phyloP scores from a whole-genome alignment of 1,139 yeast genomes.

The Yamadazyma sp. region DNA sequence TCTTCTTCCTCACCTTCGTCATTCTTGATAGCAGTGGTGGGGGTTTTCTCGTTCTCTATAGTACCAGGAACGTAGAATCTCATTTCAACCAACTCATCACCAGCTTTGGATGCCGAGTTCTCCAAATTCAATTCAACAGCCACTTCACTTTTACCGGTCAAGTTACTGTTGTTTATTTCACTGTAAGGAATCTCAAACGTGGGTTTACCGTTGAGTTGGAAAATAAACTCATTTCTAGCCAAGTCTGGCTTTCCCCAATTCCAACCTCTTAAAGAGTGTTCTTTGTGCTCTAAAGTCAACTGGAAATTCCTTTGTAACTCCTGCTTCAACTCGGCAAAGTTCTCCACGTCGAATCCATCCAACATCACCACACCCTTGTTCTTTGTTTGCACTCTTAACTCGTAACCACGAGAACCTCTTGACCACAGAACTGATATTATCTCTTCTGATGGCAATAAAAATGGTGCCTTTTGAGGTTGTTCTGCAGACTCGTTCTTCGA shows the following conservation, averaged over 20 bases:
- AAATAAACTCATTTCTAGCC: constrained; percentile 87
- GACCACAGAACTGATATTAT: constrained; percentile 85
- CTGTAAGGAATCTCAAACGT: constrained; percentile 87
- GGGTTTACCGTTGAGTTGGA: constrained; percentile 85
- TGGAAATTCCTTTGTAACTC: constrained; percentile 79
- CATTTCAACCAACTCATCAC: constrained; percentile 95
- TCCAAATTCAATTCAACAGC: constrained; percentile 81
- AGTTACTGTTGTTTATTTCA: constrained; percentile 80
- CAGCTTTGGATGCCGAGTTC: constrained; percentile 58
- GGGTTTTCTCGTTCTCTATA: constrained; percentile 48
- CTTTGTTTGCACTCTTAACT: constrained; percentile 83
- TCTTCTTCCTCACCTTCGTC: constrained; percentile 24
- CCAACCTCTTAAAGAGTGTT: constrained; percentile 97
- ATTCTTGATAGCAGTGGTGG: constrained; percentile 33
- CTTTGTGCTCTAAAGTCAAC: constrained; percentile 73
- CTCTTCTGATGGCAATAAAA: constrained; percentile 82
- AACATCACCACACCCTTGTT: constrained; percentile 82
- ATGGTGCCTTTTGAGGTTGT: constrained; percentile 50
- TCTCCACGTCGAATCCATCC: constrained; percentile 89
- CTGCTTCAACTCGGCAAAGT: constrained; percentile 75
- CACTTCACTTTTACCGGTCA: constrained; percentile 91
- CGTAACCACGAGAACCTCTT: constrained; percentile 89
- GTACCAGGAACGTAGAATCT: constrained; percentile 90
- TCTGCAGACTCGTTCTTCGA: constrained; percentile 36
- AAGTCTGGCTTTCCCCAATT: constrained; percentile 96